Evolutionary conservation across 176 grass and related monocot genomes (phyloP).

Genomic region (Cenchrus fungigraminus): DNA sequence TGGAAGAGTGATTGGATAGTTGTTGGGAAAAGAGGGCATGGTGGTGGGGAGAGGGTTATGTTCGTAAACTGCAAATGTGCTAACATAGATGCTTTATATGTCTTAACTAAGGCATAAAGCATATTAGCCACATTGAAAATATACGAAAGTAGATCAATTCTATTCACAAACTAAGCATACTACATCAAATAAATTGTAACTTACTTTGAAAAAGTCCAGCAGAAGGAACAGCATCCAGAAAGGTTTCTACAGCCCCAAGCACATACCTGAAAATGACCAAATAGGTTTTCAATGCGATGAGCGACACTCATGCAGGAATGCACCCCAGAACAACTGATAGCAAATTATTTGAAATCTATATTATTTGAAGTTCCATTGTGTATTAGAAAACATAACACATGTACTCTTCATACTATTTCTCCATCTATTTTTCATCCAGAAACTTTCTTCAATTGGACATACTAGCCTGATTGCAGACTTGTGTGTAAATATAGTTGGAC

Average conservation of each 20-base stretch:
- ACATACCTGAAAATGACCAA: constrained; percentile 84
- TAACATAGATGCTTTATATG: not conserved
- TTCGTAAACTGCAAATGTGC: constrained; percentile 14
- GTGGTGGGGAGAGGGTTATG: not conserved
- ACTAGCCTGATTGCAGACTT: constrained; percentile 24
- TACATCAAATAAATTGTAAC: constrained; percentile 23
- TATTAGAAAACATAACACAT: not conserved
- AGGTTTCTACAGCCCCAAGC: constrained; percentile 96
- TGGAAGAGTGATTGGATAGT: not conserved
- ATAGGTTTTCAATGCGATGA: constrained; percentile 29
- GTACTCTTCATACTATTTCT: constrained; percentile 19
- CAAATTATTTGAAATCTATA: not conserved
- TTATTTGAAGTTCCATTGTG: not conserved
- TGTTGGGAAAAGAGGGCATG: not conserved
- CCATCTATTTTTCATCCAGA: not conserved
- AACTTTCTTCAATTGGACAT: constrained; percentile 15
- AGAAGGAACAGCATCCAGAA: constrained; percentile 89
- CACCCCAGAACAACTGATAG: not conserved
- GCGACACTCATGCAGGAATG: constrained; percentile 3
- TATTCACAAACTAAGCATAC: constrained; percentile 33
- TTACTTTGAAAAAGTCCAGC: constrained; percentile 93
- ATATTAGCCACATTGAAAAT: not conserved
- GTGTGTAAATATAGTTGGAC: constrained; percentile 5
- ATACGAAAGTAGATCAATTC: not conserved
- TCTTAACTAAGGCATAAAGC: not conserved